Evolutionary conservation across 2,329 filamentous ascomycete species (phyloP), one percentile per base, ranked within the genome.

Genomic region (Arthrobotrys conoides): DNA sequence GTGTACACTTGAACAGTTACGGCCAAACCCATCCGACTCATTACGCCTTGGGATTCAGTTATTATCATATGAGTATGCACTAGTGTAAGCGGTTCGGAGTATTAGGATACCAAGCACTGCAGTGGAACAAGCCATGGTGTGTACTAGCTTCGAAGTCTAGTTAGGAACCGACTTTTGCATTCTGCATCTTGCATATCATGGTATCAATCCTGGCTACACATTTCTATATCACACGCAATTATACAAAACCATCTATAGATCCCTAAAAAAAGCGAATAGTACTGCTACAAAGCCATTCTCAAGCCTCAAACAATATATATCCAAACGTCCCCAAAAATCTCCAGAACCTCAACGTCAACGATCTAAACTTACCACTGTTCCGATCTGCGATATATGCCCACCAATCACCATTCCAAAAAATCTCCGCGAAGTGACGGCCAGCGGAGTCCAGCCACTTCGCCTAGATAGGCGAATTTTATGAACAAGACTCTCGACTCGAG

Each of bases 401-500:
- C 70, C 41, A 66, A 73, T 73, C 33, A 61, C 16, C 24, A 18
- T 22, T 14, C 48, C 18, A 27, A 48, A 51, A 73, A 67, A 18
- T 10, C 49, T 64, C 69, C 70, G 69, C 46, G 20, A 14, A 30
- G 36, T 27, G 8, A 27, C 36, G 69, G 69, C 33, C n/a, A 20
- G 27, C 18, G 48, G 41, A 61, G 41, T 30, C 70, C 49, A 73
- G 24, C 59, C 61, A 71, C 61, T n/a, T 73, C 63, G 70, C 70
- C 63, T 67, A 51, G 61, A 73, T 73, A 73, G 70, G 61, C 70
- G 70, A 73, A 46, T 46, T 46, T 46, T 46, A 73, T 48, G 61
- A 61, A 73, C n/a, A 59, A 49, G 65, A 44, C 20, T 41, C 48
- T 51, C 59, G 30, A 55, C 9, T 24, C 57, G 48, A 59, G 51